Conservation (phyloP, 306 rosid species). For the Cucumis hystrix region DNA sequence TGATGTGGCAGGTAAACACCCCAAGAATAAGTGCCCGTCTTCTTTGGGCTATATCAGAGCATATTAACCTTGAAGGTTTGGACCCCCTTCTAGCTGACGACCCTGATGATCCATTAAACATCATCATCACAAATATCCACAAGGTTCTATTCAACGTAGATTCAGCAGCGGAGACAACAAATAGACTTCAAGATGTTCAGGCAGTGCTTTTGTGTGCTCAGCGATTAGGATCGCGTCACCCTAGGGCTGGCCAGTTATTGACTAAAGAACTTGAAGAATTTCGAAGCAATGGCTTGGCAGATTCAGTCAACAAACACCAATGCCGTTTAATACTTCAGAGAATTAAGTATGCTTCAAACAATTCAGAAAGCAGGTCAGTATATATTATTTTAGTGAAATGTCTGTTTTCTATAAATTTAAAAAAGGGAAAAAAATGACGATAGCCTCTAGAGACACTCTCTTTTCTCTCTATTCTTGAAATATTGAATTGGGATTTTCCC, state of each 20-base stretch:
- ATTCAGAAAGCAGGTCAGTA: conserved; percentile 62
- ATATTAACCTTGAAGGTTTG: conserved; percentile 88
- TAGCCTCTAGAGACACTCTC: background rate
- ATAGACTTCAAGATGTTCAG: conserved; percentile 92
- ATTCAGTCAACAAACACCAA: conserved; percentile 97
- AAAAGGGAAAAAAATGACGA: background rate
- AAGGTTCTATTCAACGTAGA: conserved; percentile 77
- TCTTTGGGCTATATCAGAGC: conserved; percentile 91
- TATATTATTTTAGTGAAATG: background rate
- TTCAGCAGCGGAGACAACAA: conserved; percentile 71
- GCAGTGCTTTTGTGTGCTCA: conserved; percentile 87
- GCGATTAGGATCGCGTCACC: conserved; percentile 83
- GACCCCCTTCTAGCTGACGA: conserved; percentile 98
- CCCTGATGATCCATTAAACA: conserved; percentile 90
- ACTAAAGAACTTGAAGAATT: conserved; percentile 93
- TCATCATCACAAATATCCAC: conserved; percentile 60
- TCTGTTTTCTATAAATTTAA: background rate
- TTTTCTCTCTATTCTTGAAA: background rate
- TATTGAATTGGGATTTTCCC: background rate
- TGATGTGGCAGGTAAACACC: conserved; percentile 66
- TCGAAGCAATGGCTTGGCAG: conserved; percentile 53
- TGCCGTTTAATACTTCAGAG: conserved; percentile 87
- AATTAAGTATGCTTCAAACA: conserved; percentile 66
- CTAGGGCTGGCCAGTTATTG: conserved; percentile 81
- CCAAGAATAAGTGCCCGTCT: conserved; percentile 84